Percentiles rank a stretch among this genome's conserved stretches.
These are phyloP conservation scores for Lyophyllum atratum DNA, from an alignment of 768 basidiomycete genomes.

Conservation along the genomic window DNA sequence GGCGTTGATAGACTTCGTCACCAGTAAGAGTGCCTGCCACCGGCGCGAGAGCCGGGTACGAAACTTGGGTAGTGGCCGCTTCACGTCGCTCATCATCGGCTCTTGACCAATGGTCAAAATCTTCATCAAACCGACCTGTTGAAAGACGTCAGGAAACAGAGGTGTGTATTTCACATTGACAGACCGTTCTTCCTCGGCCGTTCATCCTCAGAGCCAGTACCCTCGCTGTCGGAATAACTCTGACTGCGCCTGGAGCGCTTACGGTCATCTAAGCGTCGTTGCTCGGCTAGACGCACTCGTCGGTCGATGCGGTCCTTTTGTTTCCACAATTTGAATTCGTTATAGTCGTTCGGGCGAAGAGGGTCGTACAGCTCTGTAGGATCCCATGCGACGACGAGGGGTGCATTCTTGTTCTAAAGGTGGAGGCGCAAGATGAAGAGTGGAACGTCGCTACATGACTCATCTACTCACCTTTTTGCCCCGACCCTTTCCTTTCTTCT, in stretches of 20 bases:
- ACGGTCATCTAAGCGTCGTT: conserved; percentile 54
- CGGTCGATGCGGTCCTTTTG: conserved; percentile 74
- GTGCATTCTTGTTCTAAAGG: conserved; percentile 60
- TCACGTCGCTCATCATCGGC: conserved; percentile 46
- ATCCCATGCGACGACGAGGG: conserved; percentile 66
- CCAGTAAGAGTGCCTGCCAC: conserved; percentile 57
- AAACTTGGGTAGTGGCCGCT: conserved; percentile 23
- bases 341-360: conserved; percentile 83
- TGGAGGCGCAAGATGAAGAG: conserved; percentile 1
- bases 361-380: conserved; percentile 82
- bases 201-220: conserved; percentile 64
- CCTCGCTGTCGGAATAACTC: conserved; percentile 69
- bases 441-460: background rate
- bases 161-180: conserved; percentile 12
- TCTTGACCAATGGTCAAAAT: conserved; percentile 56
- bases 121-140: conserved; percentile 50
- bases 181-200: conserved; percentile 70
- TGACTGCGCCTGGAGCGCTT: conserved; percentile 58
- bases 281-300: conserved; percentile 65
- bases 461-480: conserved; percentile 59
- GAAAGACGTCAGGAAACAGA: conserved; percentile 8
- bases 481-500: conserved; percentile 55
- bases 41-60: conserved; percentile 34
- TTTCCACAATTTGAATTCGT: conserved; percentile 84
- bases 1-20: conserved; percentile 80